phyloP scores from a whole-genome alignment of 2,329 filamentous ascomycete genomes.

The Cyphellophora europaea region DNA sequence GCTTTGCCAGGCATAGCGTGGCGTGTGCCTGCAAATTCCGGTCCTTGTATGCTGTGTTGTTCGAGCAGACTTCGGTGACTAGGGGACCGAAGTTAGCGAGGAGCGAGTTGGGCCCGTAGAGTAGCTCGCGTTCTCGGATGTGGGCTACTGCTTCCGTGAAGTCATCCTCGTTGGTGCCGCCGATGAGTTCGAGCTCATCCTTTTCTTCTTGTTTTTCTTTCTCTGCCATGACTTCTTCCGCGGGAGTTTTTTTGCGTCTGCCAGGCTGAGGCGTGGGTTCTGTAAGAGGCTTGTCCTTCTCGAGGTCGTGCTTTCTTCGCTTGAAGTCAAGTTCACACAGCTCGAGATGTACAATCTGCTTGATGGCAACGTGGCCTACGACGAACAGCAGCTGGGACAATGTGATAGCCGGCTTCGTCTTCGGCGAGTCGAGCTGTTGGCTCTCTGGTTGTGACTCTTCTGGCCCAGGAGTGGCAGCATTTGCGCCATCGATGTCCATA shows the following conservation, averaged over 20 bases:
- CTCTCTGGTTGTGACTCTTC: constrained; percentile 23
- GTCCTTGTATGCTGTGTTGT: constrained; percentile 87
- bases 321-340: constrained; percentile 98
- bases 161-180: constrained; percentile 89
- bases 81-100: constrained; percentile 86
- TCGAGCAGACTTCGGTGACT: constrained; percentile 86
- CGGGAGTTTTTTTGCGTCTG: constrained; percentile 38
- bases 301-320: constrained; percentile 82
- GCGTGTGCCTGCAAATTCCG: constrained; percentile 85
- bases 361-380: constrained; percentile 93
- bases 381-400: constrained; percentile 90
- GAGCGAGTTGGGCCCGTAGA: constrained; percentile 74
- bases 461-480: constrained; percentile 5
- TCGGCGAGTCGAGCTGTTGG: constrained; percentile 29
- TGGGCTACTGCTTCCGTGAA: constrained; percentile 81
- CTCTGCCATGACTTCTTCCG: constrained; percentile 27
- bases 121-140: constrained; percentile 73
- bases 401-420: constrained; percentile 61
- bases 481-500: constrained; percentile 16
- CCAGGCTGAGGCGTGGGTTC: constrained; percentile 25
- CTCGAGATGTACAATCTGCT: constrained; percentile 97
- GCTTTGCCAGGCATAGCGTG: constrained; percentile 87
- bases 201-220: constrained; percentile 53
- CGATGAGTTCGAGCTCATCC: constrained; percentile 92
- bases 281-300: constrained; percentile 49